A percentile compares a stretch with the other conserved stretches of the same genome.
Conservation (phyloP, 2,329 filamentous ascomycete genomes). For the Thelonectria olida region DNA sequence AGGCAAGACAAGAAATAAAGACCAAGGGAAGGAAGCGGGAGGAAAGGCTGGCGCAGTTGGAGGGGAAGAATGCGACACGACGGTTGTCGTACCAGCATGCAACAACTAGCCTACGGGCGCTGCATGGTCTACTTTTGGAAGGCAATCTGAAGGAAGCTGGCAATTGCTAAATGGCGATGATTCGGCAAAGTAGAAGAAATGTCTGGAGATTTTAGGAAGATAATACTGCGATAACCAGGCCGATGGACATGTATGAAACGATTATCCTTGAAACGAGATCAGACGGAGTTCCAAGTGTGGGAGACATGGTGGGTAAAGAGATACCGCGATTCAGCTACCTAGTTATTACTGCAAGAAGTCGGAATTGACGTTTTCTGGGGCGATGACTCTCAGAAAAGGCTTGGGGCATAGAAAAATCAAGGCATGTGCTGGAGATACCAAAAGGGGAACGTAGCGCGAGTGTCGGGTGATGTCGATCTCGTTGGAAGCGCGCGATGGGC, state of each 20-base stretch:
- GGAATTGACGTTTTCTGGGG: no score
- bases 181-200: background rate
- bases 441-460: background rate
- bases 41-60: conserved; percentile 13
- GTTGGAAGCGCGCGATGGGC: background rate
- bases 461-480: conserved; percentile 9
- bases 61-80: conserved; percentile 24
- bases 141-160: conserved; percentile 5
- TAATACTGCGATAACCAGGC: background rate
- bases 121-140: conserved; percentile 31
- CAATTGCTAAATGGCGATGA: background rate
- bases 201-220: background rate
- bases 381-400: no score
- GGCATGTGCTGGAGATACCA: background rate
- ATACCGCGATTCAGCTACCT: no score
- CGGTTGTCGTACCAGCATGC: conserved; percentile 29
- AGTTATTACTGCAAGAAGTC: no score
- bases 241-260: background rate
- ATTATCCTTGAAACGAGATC: background rate
- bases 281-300: background rate
- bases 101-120: conserved; percentile 30
- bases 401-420: background rate
- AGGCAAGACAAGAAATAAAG: conserved; percentile 21
- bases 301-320: background rate
- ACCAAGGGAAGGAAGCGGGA: conserved; percentile 8